A percentile compares a stretch with the other conserved stretches of the same genome.
These are phyloP conservation scores for Lotus japonicus DNA, from an alignment of 306 rosid genomes.

Conservation along the genomic window DNA sequence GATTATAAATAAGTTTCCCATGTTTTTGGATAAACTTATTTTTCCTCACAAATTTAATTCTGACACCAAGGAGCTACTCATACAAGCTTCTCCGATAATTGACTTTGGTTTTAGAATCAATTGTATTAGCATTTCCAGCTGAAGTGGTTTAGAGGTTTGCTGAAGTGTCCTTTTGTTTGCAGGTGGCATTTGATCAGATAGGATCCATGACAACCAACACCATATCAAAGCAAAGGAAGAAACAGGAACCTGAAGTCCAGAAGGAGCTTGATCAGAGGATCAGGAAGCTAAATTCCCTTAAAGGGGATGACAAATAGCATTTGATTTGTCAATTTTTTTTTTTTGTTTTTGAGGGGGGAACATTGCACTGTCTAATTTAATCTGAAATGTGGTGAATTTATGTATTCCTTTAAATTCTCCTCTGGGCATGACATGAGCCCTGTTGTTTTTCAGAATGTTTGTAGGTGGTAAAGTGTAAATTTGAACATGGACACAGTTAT, in stretches of 20 bases:
- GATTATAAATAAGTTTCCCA: too few species aligned
- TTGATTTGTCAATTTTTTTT: conserved; percentile 5
- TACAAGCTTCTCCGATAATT: too few species aligned
- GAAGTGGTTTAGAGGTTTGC: too few species aligned
- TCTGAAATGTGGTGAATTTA: conserved; percentile 23
- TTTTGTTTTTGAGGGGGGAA: not conserved
- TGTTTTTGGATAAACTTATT: too few species aligned
- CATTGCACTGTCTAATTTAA: conserved; percentile 25
- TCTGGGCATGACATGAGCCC: not conserved
- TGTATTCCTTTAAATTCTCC: conserved; percentile 7
- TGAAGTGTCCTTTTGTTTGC: conserved; percentile 16
- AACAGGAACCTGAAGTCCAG: conserved; percentile 97
- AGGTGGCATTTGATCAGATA: conserved; percentile 96
- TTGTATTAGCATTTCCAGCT: too few species aligned
- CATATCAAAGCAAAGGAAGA: conserved; percentile 91
- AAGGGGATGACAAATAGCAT: conserved; percentile 43
- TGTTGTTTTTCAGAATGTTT: conserved; percentile 29
- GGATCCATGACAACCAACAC: conserved; percentile 91
- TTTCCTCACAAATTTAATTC: not conserved
- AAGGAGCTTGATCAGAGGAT: conserved; percentile 87
- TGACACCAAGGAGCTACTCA: too few species aligned
- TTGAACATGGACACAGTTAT: conserved; percentile 24
- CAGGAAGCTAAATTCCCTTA: conserved; percentile 68
- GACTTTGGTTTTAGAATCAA: too few species aligned
- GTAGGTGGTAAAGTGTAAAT: conserved; percentile 61